Percentiles rank a stretch among this genome's conserved stretches.
These are phyloP conservation scores for Zygosaccharomyces kombuchaensis DNA, from an alignment of 805 yeast species.

Conservation along the genomic window DNA sequence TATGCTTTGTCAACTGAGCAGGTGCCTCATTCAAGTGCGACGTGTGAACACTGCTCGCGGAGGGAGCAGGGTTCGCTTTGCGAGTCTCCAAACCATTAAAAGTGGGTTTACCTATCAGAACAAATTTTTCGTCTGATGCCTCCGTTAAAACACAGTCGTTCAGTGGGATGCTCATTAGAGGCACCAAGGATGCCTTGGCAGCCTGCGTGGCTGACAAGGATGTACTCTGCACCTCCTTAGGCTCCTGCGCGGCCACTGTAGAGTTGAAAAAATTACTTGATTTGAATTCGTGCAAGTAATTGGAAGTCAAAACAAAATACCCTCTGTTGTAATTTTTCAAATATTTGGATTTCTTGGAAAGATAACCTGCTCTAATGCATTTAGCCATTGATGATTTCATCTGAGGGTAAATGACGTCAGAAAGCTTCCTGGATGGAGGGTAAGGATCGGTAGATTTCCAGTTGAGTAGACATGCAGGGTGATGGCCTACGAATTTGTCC, in stretches of 20 bases:
- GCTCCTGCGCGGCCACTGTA: constrained; percentile 36
- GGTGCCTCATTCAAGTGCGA: constrained; percentile 13
- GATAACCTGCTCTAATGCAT: constrained; percentile 54
- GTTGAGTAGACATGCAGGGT: constrained; percentile 39
- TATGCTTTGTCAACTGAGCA: constrained; percentile 19
- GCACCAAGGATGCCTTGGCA: constrained; percentile 46
- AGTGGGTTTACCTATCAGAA: constrained; percentile 35
- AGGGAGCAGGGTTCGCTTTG: constrained; percentile 12
- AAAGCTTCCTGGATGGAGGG: constrained; percentile 44
- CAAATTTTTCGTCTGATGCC: constrained; percentile 38
- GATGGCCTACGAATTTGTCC: constrained; percentile 56
- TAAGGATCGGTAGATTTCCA: constrained; percentile 38
- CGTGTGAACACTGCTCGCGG: neutral
- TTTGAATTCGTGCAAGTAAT: constrained; percentile 63
- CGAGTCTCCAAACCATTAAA: constrained; percentile 19
- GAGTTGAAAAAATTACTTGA: constrained; percentile 33
- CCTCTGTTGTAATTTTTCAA: constrained; percentile 57
- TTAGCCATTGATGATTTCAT: constrained; percentile 48
- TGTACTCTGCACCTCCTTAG: constrained; percentile 11
- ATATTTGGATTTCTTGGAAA: constrained; percentile 58
- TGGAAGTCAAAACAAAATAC: constrained; percentile 65
- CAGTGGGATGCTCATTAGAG: constrained; percentile 40
- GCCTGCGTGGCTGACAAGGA: constrained; percentile 11
- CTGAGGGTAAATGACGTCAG: constrained; percentile 51
- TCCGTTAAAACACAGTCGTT: constrained; percentile 35